Conservation (phyloP, 306 rosid species). For the Dalbergia cochinchinensis region DNA sequence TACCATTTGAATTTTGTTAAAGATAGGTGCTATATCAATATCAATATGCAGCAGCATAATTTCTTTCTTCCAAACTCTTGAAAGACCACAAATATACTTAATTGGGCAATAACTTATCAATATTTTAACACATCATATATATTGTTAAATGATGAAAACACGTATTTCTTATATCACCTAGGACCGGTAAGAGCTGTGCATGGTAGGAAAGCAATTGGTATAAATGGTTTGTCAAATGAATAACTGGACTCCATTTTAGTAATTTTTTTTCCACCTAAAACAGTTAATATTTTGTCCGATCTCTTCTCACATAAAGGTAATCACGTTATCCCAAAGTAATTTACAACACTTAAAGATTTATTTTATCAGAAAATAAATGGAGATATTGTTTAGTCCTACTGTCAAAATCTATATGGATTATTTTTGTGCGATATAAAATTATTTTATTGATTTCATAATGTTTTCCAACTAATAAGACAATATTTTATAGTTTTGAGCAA, state of each 20-base stretch:
- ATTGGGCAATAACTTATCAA: neutral
- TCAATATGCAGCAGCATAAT: neutral
- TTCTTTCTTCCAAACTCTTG: neutral
- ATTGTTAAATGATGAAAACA: neutral
- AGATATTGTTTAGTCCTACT: no score
- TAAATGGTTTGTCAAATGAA: neutral
- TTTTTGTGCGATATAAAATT: no score
- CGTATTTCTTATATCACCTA: no score
- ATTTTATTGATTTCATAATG: no score
- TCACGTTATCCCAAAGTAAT: neutral
- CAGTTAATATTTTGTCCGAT: neutral
- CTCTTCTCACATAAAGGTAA: neutral
- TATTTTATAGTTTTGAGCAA: no score
- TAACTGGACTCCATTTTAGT: neutral
- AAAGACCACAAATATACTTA: neutral
- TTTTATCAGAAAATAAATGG: no score
- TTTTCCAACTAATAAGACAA: no score
- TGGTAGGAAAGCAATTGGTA: no score
- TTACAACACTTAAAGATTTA: no score
- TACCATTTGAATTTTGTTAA: neutral
- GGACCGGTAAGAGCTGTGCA: no score
- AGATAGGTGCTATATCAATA: neutral
- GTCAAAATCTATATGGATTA: no score
- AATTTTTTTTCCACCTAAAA: no score
- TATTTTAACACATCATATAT: neutral